Evolutionary conservation across 2,329 filamentous ascomycete genomes (phyloP).

Genomic region (Helotiales sp.): DNA sequence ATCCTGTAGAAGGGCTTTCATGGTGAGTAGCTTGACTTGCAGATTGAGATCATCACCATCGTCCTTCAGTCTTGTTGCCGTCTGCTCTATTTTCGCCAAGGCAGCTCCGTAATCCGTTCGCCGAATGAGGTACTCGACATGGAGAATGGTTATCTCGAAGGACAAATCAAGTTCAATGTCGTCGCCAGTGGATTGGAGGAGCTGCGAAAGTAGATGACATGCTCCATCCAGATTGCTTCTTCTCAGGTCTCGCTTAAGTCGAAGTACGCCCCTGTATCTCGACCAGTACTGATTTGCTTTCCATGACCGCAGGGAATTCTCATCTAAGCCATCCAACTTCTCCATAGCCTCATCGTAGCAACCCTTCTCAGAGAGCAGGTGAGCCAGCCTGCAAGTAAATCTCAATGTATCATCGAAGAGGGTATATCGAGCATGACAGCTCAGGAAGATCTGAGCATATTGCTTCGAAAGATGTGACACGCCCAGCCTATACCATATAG

Average conservation of each 20-base stretch:
- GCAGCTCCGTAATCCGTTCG: conserved; percentile 53
- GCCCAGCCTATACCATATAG: conserved; percentile 77
- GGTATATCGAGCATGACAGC: conserved; percentile 64
- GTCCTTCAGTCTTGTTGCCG: conserved; percentile 50
- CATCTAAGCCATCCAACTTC: conserved; percentile 59
- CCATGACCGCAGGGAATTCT: conserved; percentile 66
- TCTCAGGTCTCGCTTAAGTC: conserved; percentile 62
- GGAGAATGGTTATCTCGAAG: conserved; percentile 57
- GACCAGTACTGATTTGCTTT: conserved; percentile 76
- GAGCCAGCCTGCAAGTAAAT: conserved; percentile 69
- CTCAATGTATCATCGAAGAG: conserved; percentile 79
- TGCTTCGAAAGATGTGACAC: conserved; percentile 53
- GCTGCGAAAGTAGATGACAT: conserved; percentile 55
- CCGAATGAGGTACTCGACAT: conserved; percentile 59
- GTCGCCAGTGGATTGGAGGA: conserved; percentile 41
- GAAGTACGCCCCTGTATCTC: conserved; percentile 66
- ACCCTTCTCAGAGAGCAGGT: conserved; percentile 65
- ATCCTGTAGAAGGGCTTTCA: conserved; percentile 62
- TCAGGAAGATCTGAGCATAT: conserved; percentile 72
- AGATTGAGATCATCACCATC: conserved; percentile 61
- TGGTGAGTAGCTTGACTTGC: conserved; percentile 58
- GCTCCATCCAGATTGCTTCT: conserved; percentile 56
- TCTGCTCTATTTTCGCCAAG: conserved; percentile 52
- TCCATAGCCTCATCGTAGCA: conserved; percentile 68
- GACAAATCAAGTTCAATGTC: conserved; percentile 58